phyloP scores from a whole-genome alignment of 176 grass and related monocot genomes.

The Melocanna baccifera region DNA sequence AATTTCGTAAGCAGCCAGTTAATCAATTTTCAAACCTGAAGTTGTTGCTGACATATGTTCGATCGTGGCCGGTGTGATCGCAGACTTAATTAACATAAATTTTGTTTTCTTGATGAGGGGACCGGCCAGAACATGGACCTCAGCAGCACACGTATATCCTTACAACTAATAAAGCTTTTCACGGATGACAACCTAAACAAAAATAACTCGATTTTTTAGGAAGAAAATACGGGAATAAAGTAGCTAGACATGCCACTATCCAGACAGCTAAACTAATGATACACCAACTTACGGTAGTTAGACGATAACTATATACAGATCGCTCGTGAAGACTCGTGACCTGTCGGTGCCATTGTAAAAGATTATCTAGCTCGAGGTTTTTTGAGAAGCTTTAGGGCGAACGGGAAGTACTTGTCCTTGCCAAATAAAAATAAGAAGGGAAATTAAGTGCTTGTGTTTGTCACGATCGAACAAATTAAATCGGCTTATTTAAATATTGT shows the following conservation, averaged over 20 bases:
- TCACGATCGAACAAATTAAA: background rate
- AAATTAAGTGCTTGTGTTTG: background rate
- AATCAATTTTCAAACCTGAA: background rate
- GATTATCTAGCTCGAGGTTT: background rate
- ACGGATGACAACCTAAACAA: background rate
- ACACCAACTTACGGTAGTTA: slow-evolving; percentile 13
- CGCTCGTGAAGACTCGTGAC: background rate
- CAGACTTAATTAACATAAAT: background rate
- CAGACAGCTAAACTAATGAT: slow-evolving; percentile 6
- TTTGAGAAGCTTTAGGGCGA: background rate
- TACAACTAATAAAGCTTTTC: background rate
- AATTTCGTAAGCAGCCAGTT: background rate
- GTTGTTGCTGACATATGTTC: background rate
- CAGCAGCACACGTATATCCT: background rate
- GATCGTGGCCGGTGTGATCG: background rate
- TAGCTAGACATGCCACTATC: background rate
- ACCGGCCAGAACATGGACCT: background rate
- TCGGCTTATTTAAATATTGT: background rate
- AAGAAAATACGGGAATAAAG: slow-evolving; percentile 11
- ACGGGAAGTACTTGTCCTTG: background rate
- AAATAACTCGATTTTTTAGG: background rate
- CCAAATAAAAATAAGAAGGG: background rate
- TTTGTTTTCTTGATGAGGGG: background rate
- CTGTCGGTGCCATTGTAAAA: slow-evolving; percentile 17
- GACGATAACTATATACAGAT: background rate